Evolutionary conservation across 306 rosid species (phyloP).

Genomic region (Potentilla sterilis): DNA sequence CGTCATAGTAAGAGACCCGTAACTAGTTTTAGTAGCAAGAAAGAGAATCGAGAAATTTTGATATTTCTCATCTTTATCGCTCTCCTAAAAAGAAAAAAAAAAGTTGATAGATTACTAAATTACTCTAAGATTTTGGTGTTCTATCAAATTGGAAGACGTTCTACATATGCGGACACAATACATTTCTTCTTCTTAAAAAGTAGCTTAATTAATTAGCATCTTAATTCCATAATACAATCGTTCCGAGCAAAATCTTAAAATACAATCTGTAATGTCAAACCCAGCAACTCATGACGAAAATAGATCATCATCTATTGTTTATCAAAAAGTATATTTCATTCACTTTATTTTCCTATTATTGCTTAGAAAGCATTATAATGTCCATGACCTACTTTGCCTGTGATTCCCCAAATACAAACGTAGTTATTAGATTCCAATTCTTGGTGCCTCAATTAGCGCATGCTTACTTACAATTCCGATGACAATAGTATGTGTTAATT

Average conservation of each 20-base stretch:
- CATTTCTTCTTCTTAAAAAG: no score
- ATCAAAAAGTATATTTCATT: constrained; percentile 7
- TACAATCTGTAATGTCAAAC: not conserved
- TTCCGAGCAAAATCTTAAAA: not conserved
- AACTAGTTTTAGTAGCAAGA: no score
- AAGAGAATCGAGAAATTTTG: no score
- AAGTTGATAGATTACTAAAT: no score
- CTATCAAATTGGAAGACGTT: no score
- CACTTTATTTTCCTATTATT: not conserved
- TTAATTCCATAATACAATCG: not conserved
- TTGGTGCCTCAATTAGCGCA: constrained; percentile 33
- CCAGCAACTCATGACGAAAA: not conserved
- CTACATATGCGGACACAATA: no score
- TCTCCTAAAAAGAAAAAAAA: no score
- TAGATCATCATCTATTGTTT: not conserved
- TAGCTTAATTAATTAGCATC: no score
- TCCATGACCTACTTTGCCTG: not conserved
- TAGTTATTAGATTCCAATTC: constrained; percentile 7
- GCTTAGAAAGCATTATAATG: constrained; percentile 13
- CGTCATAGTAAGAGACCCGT: no score
- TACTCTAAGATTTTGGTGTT: no score
- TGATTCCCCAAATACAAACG: not conserved
- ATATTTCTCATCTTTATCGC: no score
- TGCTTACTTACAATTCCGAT: not conserved
- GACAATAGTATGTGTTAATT: not conserved